Evolutionary conservation across 2,329 filamentous ascomycete species (phyloP), one percentile per base, ranked within the genome.

Genomic region (Pyrenochaeta sp.): DNA sequence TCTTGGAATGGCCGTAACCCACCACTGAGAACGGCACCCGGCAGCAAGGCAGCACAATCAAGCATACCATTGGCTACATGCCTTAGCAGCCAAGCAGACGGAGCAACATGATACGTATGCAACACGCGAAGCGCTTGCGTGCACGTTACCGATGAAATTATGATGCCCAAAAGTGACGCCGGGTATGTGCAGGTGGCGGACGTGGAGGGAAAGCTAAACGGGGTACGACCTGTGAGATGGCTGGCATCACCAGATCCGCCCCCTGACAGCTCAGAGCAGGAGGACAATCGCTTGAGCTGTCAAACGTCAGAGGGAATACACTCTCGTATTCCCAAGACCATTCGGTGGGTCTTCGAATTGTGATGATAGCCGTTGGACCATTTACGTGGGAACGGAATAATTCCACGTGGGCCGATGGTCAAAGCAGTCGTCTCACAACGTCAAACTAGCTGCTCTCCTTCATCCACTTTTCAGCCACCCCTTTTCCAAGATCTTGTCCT

Each of bases 401-500:
- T 23, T 38, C 41, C 60, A 63, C 60, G 60, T 63, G 60, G 56
- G 29, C 26, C 22, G 37, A 43, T 51, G 36, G 41, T 36, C 48
- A 52, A 52, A 28, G 34, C 42, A 35, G 32, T 24, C n/a, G 41
- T 58, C n/a, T 14, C 44, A 58, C 53, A 50, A 44, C 51, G 30
- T 60, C 43, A 41, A 51, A 19, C 41, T 23, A 41, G 37, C 49
- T 38, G 47, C 41, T 29, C 44, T 42, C 53, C 51, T 58, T 56
- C 53, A 46, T 58, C 51, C 43, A 44, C 44, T 37, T 32, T 30
- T 51, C 55, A 61, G 60, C 55, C 51, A 62, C 54, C 42, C 44
- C 51, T 34, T 41, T 29, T 39, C 43, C 41, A 45, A 48, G 41
- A 49, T 48, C 24, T 44, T 44, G 52, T 48, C 48, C 42, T 49